Conservation (phyloP, 2,329 filamentous ascomycete genomes). For the Alternaria dauci region DNA sequence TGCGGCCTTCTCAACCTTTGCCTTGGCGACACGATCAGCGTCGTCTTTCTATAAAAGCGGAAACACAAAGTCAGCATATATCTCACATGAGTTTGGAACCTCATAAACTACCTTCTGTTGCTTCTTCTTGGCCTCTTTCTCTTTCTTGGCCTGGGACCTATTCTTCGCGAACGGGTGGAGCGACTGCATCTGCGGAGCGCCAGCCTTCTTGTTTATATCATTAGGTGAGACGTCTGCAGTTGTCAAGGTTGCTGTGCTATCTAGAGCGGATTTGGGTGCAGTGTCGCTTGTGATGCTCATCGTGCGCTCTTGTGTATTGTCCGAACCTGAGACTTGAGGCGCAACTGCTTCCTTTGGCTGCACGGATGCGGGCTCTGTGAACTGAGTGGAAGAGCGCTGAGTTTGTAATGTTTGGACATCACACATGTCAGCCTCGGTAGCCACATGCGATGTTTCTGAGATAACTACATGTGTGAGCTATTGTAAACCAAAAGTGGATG, state of each 20-base stretch:
- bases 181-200: slow-evolving; percentile 40
- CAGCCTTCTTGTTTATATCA: slow-evolving; percentile 29
- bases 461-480: background rate
- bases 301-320: background rate
- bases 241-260: background rate
- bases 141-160: slow-evolving; percentile 43
- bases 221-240: background rate
- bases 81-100: background rate
- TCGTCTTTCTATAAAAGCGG: slow-evolving; percentile 24
- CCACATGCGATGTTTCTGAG: background rate
- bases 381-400: background rate
- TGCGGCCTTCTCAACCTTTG: slow-evolving; percentile 14
- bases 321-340: background rate
- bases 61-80: background rate
- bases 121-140: slow-evolving; percentile 50
- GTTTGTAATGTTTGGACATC: background rate
- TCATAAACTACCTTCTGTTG: slow-evolving; percentile 27
- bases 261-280: background rate
- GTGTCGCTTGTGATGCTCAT: background rate
- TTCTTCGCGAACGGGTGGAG: slow-evolving; percentile 40
- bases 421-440: background rate
- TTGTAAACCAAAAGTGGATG: background rate
- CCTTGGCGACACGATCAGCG: slow-evolving; percentile 17
- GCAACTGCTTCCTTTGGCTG: background rate
- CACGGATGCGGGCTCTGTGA: background rate